Base-by-base conservation (phyloP, 1,284 basidiomycete genomes). In the Rhodotorula sp. region DNA sequence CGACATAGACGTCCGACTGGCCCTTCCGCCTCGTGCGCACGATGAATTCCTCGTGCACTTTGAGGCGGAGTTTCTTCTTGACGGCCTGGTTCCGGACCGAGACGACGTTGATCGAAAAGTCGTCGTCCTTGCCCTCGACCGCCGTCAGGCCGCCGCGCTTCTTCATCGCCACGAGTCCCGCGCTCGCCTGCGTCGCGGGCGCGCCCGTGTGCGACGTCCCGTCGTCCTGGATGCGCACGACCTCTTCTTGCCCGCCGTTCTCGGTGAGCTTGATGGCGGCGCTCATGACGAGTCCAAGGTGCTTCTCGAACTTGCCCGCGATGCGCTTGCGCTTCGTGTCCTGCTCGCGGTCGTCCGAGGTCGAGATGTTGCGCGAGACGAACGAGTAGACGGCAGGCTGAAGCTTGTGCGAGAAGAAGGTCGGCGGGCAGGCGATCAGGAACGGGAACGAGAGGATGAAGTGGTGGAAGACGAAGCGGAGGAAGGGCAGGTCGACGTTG, bases 41-140 rank as follows among this genome's bases (percentile, higher is more conserved):
- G 78, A 99, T 88, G 81, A 99, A 99, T 85, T 98, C 96, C 91
- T 97, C 93, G 81, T 97, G 94, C 25, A 85, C 86, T 76, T 89
- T 87, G 79, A 88, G 92, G 70, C 94, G 85, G 71, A 97, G 87
- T 49, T 91, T 86, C 16, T 91, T 90, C 82, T 89, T 93, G 80
- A 92, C 90, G 7, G 87, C 82, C 7, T 94, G 88, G 0, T 88
- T 87, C 69, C 92, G 86, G 9, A 97, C 90, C 60, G 90, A 89
- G 49, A 97, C 87, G 60, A 97, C 87, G 80, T 97, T 97, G 72
- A 97, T 89, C 69, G 93, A 90, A 75, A 97, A 96, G 1, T 84
- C 83, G 63, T 87, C 85, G 73, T 84, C 71, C 54, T 64, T 71
- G 44, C 59, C 45, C 50, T 72, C 70, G 50, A 65, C 54, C n/a